Evolutionary conservation across 1,139 yeast genomes (phyloP).

Genomic region (Yamadazyma triangularis): DNA sequence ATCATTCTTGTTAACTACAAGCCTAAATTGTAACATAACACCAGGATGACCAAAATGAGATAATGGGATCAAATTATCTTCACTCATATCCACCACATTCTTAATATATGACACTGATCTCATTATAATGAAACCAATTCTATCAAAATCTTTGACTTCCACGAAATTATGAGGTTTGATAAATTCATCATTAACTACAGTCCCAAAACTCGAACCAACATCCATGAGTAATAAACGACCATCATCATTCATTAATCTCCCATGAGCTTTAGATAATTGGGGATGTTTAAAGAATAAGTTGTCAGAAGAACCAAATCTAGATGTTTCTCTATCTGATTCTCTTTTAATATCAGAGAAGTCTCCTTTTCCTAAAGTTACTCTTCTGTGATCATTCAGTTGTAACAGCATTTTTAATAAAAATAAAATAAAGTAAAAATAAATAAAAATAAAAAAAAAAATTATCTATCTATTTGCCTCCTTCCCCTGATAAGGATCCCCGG

Average conservation of each 20-base stretch:
- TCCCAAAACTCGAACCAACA: constrained; percentile 36
- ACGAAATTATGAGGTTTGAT: constrained; percentile 18
- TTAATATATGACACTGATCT: constrained; percentile 22
- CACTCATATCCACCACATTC: constrained; percentile 2
- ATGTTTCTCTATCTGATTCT: constrained; percentile 24
- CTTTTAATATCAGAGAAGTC: constrained; percentile 13
- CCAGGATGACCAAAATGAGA: constrained; percentile 20
- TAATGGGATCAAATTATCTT: constrained; percentile 14
- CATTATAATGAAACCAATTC: constrained; percentile 29
- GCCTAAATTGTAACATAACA: constrained; percentile 20
- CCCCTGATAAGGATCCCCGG: no score
- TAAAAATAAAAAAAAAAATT: no score
- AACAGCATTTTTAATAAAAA: no score
- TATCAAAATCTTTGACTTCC: constrained; percentile 19
- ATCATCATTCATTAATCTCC: constrained; percentile 10
- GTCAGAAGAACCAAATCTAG: constrained; percentile 15
- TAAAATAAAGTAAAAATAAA: no score
- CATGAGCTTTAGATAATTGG: constrained; percentile 30
- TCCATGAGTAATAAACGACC: constrained; percentile 26
- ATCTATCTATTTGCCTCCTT: no score
- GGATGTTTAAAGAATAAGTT: constrained; percentile 24
- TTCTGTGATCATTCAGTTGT: no score
- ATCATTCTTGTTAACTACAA: constrained; percentile 7
- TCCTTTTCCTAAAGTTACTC: constrained; percentile 1
- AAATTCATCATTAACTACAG: constrained; percentile 26